Conservation (phyloP, 2,329 filamentous ascomycete species). For the Pseudopyricularia cyperi region DNA sequence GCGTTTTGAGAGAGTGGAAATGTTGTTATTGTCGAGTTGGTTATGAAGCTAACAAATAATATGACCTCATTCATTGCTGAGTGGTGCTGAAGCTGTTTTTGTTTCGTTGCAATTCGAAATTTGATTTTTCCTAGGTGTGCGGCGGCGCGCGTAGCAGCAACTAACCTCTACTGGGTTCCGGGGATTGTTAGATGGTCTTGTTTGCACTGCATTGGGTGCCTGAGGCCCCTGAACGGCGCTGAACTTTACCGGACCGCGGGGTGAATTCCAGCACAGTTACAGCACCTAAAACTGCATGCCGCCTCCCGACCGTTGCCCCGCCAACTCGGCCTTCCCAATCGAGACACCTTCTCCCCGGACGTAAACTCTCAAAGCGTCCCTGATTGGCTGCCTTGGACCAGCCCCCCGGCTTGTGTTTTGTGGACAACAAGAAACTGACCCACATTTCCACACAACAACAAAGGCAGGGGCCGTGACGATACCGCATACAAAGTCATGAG, state of each 20-base stretch:
- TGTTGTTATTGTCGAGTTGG: not conserved
- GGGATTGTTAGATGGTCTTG: too few species aligned
- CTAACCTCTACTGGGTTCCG: too few species aligned
- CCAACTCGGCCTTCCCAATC: not conserved
- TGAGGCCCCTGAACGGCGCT: too few species aligned
- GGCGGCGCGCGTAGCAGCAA: too few species aligned
- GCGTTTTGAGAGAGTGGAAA: not conserved
- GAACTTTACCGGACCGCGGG: too few species aligned
- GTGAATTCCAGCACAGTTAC: not conserved
- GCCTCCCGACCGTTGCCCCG: too few species aligned
- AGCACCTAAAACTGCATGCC: not conserved
- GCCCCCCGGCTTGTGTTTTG: not conserved
- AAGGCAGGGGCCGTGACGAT: not conserved
- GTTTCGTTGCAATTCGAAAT: too few species aligned
- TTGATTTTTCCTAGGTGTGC: too few species aligned
- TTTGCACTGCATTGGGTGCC: too few species aligned
- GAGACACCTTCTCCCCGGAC: not conserved
- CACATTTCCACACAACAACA: not conserved
- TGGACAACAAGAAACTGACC: not conserved
- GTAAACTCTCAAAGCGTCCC: not conserved
- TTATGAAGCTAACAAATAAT: not conserved
- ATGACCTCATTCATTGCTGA: not conserved
- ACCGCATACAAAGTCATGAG: not conserved
- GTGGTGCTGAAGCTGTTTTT: not conserved
- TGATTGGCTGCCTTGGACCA: not conserved